Evolutionary conservation across 2,329 filamentous ascomycete species (phyloP).

Genomic region (Nigrospora osmanthi): DNA sequence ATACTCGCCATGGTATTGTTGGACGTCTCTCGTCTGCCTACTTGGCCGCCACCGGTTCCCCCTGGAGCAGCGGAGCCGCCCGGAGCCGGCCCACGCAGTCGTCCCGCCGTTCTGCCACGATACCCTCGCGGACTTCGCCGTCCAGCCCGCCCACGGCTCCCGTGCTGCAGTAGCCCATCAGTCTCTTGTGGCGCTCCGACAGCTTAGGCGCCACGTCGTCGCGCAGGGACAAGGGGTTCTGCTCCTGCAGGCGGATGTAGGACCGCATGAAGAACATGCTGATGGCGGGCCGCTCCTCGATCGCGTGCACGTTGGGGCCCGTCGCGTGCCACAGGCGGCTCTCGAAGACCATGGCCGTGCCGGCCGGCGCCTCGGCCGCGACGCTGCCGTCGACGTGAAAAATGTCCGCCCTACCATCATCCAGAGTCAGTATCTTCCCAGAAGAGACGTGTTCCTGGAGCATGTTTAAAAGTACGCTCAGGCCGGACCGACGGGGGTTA

Average conservation of each 20-base stretch:
- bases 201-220: conserved; percentile 17
- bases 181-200: conserved; percentile 9
- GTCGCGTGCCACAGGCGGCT: conserved; percentile 20
- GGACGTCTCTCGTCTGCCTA: too few species aligned
- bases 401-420: too few species aligned
- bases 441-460: too few species aligned
- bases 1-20: too few species aligned
- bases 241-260: conserved; percentile 21
- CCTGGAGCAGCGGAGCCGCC: too few species aligned
- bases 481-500: too few species aligned
- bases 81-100: background rate
- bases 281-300: conserved; percentile 3
- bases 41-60: too few species aligned
- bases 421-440: background rate
- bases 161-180: background rate
- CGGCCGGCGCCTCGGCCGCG: conserved; percentile 16
- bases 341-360: conserved; percentile 17
- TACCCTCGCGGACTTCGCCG: background rate
- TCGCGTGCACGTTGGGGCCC: conserved; percentile 13
- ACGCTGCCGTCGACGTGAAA: conserved; percentile 9
- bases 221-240: conserved; percentile 18
- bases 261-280: conserved; percentile 20
- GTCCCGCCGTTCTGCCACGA: background rate
- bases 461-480: too few species aligned
- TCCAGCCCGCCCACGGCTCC: background rate